These are phyloP conservation scores for Penicillium sp. DNA, from an alignment of 2,329 filamentous ascomycete genomes.

Conservation along the genomic window DNA sequence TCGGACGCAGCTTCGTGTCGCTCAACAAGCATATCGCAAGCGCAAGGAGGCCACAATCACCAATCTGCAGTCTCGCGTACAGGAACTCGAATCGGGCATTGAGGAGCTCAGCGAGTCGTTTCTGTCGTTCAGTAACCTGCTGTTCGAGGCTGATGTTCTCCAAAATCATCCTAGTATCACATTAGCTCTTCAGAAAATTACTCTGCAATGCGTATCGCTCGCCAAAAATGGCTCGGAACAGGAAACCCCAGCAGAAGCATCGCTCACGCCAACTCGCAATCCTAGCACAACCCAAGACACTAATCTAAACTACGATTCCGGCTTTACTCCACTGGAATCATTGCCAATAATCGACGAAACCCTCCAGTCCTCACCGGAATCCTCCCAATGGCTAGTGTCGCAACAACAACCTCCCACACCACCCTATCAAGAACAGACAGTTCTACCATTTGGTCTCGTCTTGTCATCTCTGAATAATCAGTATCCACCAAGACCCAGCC, in stretches of 20 bases:
- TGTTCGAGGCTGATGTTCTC: conserved; percentile 25
- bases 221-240: conserved; percentile 24
- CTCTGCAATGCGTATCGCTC: conserved; percentile 30
- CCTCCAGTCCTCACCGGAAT: conserved; percentile 11
- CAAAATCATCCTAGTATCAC: conserved; percentile 25
- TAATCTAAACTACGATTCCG: conserved; percentile 5
- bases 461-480: conserved; percentile 16
- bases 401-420: conserved; percentile 22
- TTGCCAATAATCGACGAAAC: conserved; percentile 16
- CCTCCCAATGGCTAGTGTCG: conserved; percentile 20
- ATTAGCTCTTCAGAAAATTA: conserved; percentile 28
- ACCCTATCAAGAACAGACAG: conserved; percentile 23
- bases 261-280: conserved; percentile 1
- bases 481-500: conserved; percentile 3
- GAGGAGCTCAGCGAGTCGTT: conserved; percentile 33
- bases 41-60: conserved; percentile 32
- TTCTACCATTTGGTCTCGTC: conserved; percentile 23
- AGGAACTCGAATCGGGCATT: conserved; percentile 30
- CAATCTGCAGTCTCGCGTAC: conserved; percentile 30
- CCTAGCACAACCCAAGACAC: conserved; percentile 3
- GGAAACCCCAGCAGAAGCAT: background rate
- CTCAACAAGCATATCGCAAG: conserved; percentile 33
- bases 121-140: conserved; percentile 32
- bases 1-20: conserved; percentile 32
- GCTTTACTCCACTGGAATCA: conserved; percentile 2